phyloP scores from a whole-genome alignment of 2,329 filamentous ascomycete species.

The Aspergillus intermedius region DNA sequence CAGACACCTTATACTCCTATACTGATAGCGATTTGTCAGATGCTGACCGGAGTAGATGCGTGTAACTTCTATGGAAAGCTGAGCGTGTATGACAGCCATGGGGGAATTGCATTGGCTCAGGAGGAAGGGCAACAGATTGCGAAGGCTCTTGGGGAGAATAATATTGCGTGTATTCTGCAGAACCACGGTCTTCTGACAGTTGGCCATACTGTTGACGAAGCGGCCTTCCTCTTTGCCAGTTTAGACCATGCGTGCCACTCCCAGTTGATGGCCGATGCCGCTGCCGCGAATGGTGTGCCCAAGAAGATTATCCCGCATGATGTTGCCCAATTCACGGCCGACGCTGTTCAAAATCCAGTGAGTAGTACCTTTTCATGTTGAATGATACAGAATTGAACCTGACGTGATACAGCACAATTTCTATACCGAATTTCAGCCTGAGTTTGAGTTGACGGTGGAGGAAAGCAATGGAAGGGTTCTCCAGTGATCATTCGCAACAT shows the following conservation, averaged over 20 bases:
- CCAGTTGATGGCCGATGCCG: conserved; percentile 37
- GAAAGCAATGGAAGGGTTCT: conserved; percentile 31
- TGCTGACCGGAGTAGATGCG: conserved; percentile 21
- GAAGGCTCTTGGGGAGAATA: conserved; percentile 32
- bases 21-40: neutral
- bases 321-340: conserved; percentile 30
- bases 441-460: conserved; percentile 33
- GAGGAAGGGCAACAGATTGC: conserved; percentile 36
- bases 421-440: conserved; percentile 35
- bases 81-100: conserved; percentile 34
- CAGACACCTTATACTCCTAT: neutral
- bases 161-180: conserved; percentile 36
- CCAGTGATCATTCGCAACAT: neutral
- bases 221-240: conserved; percentile 33
- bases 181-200: conserved; percentile 39
- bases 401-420: conserved; percentile 28
- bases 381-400: conserved; percentile 4
- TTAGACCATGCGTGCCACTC: conserved; percentile 38
- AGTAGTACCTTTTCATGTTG: conserved; percentile 4
- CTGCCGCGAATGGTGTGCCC: conserved; percentile 32
- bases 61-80: conserved; percentile 35
- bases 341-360: conserved; percentile 31
- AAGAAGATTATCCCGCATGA: conserved; percentile 30
- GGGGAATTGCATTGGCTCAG: conserved; percentile 35
- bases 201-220: conserved; percentile 36